Evolutionary conservation across 2,329 filamentous ascomycete species (phyloP).

Genomic region (Calonectria henricotiae): DNA sequence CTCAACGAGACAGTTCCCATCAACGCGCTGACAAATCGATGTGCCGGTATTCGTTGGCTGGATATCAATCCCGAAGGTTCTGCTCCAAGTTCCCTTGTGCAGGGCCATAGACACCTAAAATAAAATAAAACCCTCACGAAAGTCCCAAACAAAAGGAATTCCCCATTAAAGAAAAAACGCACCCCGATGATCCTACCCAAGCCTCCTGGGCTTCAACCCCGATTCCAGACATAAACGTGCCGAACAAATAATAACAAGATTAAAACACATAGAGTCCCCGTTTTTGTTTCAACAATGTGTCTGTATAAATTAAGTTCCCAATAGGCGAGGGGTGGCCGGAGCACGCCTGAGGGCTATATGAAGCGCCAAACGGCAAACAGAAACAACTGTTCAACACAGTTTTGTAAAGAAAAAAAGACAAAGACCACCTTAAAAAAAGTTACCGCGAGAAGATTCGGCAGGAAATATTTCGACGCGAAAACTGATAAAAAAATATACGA

Average conservation of each 20-base stretch:
- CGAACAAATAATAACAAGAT: constrained; percentile 47
- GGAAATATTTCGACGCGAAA: constrained; percentile 50
- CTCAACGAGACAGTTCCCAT: constrained; percentile 31
- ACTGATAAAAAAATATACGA: constrained; percentile 60
- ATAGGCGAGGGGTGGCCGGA: constrained; percentile 49
- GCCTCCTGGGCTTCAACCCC: constrained; percentile 57
- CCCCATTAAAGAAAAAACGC: constrained; percentile 48
- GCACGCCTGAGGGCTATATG: constrained; percentile 41
- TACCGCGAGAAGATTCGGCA: constrained; percentile 51
- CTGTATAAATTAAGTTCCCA: constrained; percentile 53
- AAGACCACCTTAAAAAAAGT: constrained; percentile 51
- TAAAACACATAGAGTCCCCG: constrained; percentile 50
- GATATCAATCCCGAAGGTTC: constrained; percentile 31
- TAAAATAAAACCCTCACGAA: constrained; percentile 29
- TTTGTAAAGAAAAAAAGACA: constrained; percentile 56
- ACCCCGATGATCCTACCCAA: constrained; percentile 50
- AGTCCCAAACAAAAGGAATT: constrained; percentile 40
- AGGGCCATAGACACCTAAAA: constrained; percentile 32
- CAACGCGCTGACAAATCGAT: constrained; percentile 14
- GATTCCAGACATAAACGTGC: constrained; percentile 47
- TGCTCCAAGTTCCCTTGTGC: constrained; percentile 29
- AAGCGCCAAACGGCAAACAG: constrained; percentile 47
- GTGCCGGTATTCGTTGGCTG: constrained; percentile 21
- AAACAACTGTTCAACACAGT: constrained; percentile 42
- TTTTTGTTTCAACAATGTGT: constrained; percentile 52